Evolutionary conservation across 1,284 basidiomycete species (phyloP), one percentile per base, ranked within the genome.

Genomic region (Pyrrhoderma noxium): DNA sequence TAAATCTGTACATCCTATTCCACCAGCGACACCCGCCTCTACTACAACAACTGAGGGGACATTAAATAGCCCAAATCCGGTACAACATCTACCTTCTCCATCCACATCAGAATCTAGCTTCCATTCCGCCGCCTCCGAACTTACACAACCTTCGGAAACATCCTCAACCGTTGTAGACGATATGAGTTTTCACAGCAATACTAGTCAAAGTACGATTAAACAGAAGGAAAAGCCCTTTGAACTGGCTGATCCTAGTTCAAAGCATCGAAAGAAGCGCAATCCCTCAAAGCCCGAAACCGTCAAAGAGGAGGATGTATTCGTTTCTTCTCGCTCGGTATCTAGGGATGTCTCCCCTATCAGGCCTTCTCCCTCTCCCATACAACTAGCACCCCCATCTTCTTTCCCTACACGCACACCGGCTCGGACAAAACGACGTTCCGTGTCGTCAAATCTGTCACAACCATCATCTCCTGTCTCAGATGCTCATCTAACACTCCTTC

Each of bases 401-500:
- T 72, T 76, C 57, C 80, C 82, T 42, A 76, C 83, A 13, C 87
- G 93, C 13, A 99, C 94, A 0, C 95, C 94, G 0, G 90, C 88
- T 2, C 80, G 93, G 7, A 98, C 94, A 1, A 98, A 98, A 65
- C 83, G 95, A 2, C 85, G 93, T 16, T 96, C 93, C 0, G 81
- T 96, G 8, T 93, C 92, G 0, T 94, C 91, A 2, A 84, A 82
- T 2, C 69, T 85, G 25, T 85, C 83, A 18, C 80, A 82, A 46
- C 71, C 75, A 11, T 71, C 68, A 3, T 76, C 79, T 0, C 75
- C 77, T 0, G 67, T 68, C 0, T 64, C 67, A 11, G 80, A 82
- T 25, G 79, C 73, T 54, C 60, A 70, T 1, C 61, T 67, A 8
- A 62, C 68, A 7, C 66, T 70, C 3, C 58, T 70, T 21, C 72